Conservation (phyloP, 495 filamentous ascomycete genomes). For the Cairneyella variabilis region DNA sequence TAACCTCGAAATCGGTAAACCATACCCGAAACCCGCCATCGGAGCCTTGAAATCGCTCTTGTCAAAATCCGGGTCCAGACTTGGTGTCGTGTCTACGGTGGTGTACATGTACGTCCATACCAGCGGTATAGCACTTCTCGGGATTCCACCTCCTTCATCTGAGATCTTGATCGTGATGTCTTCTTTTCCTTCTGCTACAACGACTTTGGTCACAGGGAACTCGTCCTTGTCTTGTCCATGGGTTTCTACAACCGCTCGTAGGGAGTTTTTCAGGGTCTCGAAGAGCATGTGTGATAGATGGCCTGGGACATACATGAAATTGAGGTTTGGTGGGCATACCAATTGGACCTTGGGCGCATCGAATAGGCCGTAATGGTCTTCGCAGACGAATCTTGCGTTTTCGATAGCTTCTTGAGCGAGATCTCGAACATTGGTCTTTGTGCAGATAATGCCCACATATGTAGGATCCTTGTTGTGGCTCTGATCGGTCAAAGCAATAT, state of each 20-base stretch:
- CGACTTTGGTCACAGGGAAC: constrained; percentile 94
- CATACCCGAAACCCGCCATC: constrained; percentile 98
- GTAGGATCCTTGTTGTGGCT: constrained; percentile 79
- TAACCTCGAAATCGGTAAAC: constrained; percentile 84
- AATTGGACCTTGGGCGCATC: constrained; percentile 96
- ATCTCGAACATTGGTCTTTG: constrained; percentile 94
- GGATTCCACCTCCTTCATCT: constrained; percentile 95
- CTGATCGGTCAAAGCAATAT: constrained; percentile 94
- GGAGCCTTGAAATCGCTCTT: constrained; percentile 99
- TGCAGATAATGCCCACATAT: constrained; percentile 98
- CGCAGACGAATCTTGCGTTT: constrained; percentile 96
- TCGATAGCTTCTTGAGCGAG: constrained; percentile 96
- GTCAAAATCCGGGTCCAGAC: constrained; percentile 94
- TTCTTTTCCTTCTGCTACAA: constrained; percentile 94
- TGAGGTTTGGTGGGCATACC: constrained; percentile 85
- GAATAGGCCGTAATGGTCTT: constrained; percentile 97
- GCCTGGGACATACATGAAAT: constrained; percentile 99
- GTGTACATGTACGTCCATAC: constrained; percentile 99
- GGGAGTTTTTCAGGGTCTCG: constrained; percentile 96
- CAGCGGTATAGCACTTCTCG: constrained; percentile 83
- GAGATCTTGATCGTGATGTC: constrained; percentile 98
- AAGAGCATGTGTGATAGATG: constrained; percentile 99
- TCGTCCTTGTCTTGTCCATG: constrained; percentile 93
- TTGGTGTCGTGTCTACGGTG: constrained; percentile 92
- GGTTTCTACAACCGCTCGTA: constrained; percentile 93